Conservation (phyloP, 2,329 filamentous ascomycete genomes). For the Aspergillus sojae region DNA sequence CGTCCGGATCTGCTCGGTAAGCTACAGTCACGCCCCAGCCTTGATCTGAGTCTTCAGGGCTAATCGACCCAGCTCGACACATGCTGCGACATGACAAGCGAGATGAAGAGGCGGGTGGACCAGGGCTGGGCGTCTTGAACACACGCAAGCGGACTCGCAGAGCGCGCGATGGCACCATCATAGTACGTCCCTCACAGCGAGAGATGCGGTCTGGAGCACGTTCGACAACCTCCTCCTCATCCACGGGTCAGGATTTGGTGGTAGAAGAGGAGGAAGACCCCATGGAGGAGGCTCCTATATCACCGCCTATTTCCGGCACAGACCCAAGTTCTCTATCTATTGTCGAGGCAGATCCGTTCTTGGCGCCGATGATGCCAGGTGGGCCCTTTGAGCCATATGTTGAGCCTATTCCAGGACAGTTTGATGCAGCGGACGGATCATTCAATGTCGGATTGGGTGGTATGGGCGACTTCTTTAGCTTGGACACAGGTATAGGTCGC, state of each 20-base stretch:
- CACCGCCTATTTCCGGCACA: not conserved
- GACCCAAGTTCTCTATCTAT: not conserved
- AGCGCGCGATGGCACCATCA: not conserved
- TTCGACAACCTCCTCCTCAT: not conserved
- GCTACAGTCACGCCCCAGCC: not conserved
- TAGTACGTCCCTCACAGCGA: not conserved
- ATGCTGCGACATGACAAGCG: not conserved
- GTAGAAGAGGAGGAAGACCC: not conserved
- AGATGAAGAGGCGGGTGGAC: not conserved
- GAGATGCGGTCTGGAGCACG: not conserved
- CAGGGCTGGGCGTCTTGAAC: not conserved
- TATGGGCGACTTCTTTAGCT: not conserved
- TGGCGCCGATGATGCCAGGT: not conserved
- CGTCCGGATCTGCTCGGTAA: not conserved
- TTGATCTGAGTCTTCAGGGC: not conserved
- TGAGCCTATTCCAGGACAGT: not conserved
- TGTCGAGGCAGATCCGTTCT: not conserved
- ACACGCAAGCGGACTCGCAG: not conserved
- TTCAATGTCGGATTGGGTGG: not conserved
- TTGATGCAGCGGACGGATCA: not conserved
- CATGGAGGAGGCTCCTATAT: not conserved
- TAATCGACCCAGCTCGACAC: not conserved
- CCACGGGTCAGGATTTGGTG: not conserved
- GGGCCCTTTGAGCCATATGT: not conserved
- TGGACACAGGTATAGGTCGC: not conserved